These are phyloP conservation scores for Arabidopsis thaliana DNA, from an alignment of 345 rosid genomes.

Conservation along the genomic window TAIR10.1 NC_003076.8:7192501-7193000, in stretches of 20 bases:
- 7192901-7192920: not conserved
- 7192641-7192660: not conserved
- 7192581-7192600: not conserved
- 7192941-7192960: constrained; percentile 8
- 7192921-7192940: constrained; percentile 9
- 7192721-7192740: not conserved
- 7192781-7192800: constrained; percentile 14
- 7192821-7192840: not conserved
- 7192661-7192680: not conserved
- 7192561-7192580: not conserved
- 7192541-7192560: not conserved
- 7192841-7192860: not conserved
- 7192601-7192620: not conserved
- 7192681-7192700: not conserved
- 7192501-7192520: not conserved
- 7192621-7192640: too few relatives aligned
- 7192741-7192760: not conserved
- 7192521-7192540: not conserved
- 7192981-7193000: not conserved
- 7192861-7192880: not conserved
- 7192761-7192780: not conserved
- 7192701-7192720: not conserved
- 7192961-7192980: not conserved
- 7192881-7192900: not conserved
- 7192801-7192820: not conserved